These are phyloP conservation scores for Colletotrichum gloeosporioides DNA, from an alignment of 2,329 filamentous ascomycete species.

Conservation along the genomic window DNA sequence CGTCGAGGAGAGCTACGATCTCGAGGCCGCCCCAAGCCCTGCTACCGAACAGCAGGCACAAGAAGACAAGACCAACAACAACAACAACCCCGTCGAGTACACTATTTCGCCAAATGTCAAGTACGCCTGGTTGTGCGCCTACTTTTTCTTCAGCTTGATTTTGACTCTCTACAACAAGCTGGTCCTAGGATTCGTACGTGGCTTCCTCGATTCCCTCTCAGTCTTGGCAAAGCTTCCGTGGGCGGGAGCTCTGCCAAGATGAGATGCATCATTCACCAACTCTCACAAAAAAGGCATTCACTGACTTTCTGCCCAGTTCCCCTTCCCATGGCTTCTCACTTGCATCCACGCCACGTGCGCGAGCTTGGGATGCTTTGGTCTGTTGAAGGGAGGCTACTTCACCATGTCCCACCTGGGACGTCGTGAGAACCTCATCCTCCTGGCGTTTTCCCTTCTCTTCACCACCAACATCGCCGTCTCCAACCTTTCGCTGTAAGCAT, in stretches of 20 bases:
- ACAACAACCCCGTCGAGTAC: conserved; percentile 39
- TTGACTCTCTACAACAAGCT: conserved; percentile 66
- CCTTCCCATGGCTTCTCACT: conserved; percentile 66
- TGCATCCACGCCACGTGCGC: conserved; percentile 63
- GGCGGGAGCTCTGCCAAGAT: background rate
- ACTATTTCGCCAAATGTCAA: conserved; percentile 49
- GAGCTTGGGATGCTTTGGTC: conserved; percentile 58
- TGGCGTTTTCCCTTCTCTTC: conserved; percentile 65
- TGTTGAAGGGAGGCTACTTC: conserved; percentile 58
- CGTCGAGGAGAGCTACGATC: conserved; percentile 20
- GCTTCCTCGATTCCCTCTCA: background rate
- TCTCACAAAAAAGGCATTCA: background rate
- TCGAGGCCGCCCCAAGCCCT: conserved; percentile 18
- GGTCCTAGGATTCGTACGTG: conserved; percentile 54
- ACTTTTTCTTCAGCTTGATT: conserved; percentile 53
- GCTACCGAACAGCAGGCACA: conserved; percentile 8
- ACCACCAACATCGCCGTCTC: conserved; percentile 69
- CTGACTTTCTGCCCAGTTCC: conserved; percentile 46
- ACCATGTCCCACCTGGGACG: conserved; percentile 55
- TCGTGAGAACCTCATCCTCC: conserved; percentile 59
- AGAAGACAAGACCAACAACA: conserved; percentile 3
- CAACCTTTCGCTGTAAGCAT: conserved; percentile 62
- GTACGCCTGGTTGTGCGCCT: conserved; percentile 55
- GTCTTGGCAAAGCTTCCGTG: background rate
- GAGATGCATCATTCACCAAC: background rate